phyloP scores from a whole-genome alignment of 2,329 filamentous ascomycete species.

The Helotiales sp. region DNA sequence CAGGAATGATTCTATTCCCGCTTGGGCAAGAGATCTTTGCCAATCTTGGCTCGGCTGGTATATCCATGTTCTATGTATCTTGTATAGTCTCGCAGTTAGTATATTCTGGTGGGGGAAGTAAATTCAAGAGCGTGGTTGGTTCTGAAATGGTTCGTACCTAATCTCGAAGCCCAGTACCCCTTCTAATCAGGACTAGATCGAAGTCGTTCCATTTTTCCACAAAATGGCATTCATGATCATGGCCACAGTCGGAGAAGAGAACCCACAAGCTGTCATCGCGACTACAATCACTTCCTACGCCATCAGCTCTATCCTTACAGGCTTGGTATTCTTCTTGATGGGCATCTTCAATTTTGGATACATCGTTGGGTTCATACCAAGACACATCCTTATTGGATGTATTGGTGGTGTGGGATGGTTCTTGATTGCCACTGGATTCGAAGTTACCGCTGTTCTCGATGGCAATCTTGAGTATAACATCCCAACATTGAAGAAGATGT shows the following conservation, averaged over 20 bases:
- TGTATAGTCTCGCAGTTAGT: conserved; percentile 92
- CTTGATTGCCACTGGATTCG: conserved; percentile 84
- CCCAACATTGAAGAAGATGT: conserved; percentile 72
- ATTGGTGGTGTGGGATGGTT: conserved; percentile 98
- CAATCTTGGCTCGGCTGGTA: conserved; percentile 84
- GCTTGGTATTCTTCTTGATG: conserved; percentile 87
- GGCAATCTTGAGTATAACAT: conserved; percentile 82
- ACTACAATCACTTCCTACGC: conserved; percentile 93
- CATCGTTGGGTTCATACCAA: conserved; percentile 93
- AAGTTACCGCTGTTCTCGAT: conserved; percentile 86
- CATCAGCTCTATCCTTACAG: conserved; percentile 86
- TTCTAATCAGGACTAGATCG: conserved; percentile 60
- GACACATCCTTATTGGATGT: conserved; percentile 94
- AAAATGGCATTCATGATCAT: conserved; percentile 95
- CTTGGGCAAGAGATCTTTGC: conserved; percentile 84
- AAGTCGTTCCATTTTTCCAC: conserved; percentile 98
- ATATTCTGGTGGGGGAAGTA: conserved; percentile 80
- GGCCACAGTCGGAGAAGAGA: conserved; percentile 71
- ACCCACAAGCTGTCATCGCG: conserved; percentile 83
- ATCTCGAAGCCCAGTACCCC: not conserved
- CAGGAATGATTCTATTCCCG: conserved; percentile 91
- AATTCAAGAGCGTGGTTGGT: conserved; percentile 87
- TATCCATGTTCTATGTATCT: conserved; percentile 98
- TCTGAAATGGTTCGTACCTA: conserved; percentile 76
- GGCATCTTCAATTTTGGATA: conserved; percentile 85